A percentile compares a stretch with the other conserved stretches of the same genome.
These are phyloP conservation scores for Acacia crassicarpa DNA, from an alignment of 306 rosid species.

Conservation along the genomic window DNA sequence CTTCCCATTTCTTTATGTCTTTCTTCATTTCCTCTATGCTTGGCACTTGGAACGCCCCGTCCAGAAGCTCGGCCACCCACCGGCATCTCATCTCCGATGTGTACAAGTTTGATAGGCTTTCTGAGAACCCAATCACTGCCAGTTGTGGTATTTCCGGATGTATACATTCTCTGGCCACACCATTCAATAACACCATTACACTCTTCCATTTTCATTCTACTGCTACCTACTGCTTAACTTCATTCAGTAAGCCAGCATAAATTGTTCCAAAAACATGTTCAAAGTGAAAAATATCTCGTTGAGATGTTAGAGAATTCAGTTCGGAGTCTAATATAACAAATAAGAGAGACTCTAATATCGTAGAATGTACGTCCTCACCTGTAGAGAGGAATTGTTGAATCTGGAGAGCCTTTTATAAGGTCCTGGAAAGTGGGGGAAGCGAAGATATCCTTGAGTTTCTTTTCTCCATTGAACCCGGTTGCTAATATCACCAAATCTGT, in stretches of 20 bases:
- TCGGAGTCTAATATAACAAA: background rate
- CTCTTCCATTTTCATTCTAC: background rate
- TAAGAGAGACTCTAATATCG: background rate
- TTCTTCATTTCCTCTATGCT: conserved; percentile 62
- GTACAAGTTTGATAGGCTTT: conserved; percentile 47
- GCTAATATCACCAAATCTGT: conserved; percentile 67
- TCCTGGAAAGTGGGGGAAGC: conserved; percentile 52
- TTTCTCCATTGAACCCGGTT: conserved; percentile 64
- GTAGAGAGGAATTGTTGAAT: conserved; percentile 50
- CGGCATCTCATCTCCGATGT: conserved; percentile 69
- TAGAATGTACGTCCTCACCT: conserved; percentile 44
- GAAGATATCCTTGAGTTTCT: conserved; percentile 60
- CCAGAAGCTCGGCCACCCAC: conserved; percentile 68
- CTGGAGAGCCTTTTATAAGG: conserved; percentile 38
- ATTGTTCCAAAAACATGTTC: background rate
- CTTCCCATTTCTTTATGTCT: conserved; percentile 49
- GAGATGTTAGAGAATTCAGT: background rate
- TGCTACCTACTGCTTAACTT: background rate
- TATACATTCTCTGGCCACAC: conserved; percentile 40
- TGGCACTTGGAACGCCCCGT: conserved; percentile 53
- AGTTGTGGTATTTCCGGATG: conserved; percentile 51
- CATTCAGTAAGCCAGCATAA: background rate
- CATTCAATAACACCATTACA: background rate
- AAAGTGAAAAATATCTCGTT: too few species aligned
- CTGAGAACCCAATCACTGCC: conserved; percentile 54